Base-by-base conservation (phyloP, 1,139 yeast genomes). In the Saccharomyces hybrid region DNA sequence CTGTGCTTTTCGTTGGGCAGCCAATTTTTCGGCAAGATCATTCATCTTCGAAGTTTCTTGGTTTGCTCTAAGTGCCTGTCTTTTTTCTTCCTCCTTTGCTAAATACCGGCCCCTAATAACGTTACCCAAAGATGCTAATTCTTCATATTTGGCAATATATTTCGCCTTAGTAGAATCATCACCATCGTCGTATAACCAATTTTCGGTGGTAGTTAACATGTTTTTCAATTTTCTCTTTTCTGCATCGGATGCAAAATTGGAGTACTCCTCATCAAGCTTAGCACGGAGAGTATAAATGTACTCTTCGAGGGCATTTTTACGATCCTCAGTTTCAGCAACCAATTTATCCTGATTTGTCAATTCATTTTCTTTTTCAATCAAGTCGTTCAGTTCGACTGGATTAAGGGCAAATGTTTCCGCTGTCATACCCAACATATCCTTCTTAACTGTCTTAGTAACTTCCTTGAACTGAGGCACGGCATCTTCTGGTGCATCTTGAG, bases 271-370 rank as follows among this genome's bases (percentile, higher is more conserved):
- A 59, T 91, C 97, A 70, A 95, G 81, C 79, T 95, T 93, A 72
- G 96, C 96, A 79, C 99, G 88, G 75, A 93, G 84, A 68, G 89
- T 96, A 78, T 93, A 93, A 70, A 95, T 93, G 82, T 93, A 93
- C 79, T 93, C 99, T 80, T 93, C 99, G 61, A 95, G 82, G 63
- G 97, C 95, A 74, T 93, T 93, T 88, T 93, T 93, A 76, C 91
- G 89, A 78, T 93, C 98, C 79, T 93, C 99, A 63, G 99, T 95
- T 78, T 93, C 98, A 65, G 96, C 96, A 63, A 93, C 97, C 67
- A 93, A 84, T 79, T 90, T 93, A 77, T 95, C 99, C 71, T 86
- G 91, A 72, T 89, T 82, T 62, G 82, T 80, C 84, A 93, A 77
- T 71, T 87, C 80, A 70, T 83, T 82, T 79, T 93, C 99, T 74